Base-by-base conservation (phyloP, 768 basidiomycete genomes). In the Amanita rimosa region DNA sequence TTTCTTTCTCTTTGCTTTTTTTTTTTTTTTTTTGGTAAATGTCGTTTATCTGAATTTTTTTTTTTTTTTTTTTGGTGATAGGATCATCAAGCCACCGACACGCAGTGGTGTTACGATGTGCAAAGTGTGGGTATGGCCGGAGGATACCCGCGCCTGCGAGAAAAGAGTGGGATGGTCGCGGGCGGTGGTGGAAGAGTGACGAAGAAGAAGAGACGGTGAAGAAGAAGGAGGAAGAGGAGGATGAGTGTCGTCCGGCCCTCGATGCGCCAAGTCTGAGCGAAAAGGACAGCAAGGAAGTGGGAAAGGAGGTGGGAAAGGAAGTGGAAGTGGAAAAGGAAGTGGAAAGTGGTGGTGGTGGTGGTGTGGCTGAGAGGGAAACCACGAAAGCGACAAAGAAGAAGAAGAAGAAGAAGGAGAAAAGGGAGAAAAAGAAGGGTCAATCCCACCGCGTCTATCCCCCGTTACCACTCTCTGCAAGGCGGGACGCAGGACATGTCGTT, bases 401-500 rank as follows among this genome's bases (percentile, higher is more conserved):
- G 22, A 24, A 24, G 22, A 24, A 24, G 22, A 24, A 2, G 26
- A 26, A 26, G 26, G 6, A 29, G 29, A 29, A 11, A 10, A 29
- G 4, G 29, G 11, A 29, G 27, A 29, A 29, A 10, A 29, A 29
- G 29, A 29, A 29, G 4, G 10, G 29, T 29, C 1, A 29, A 11
- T 29, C 10, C 29, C 29, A 11, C 10, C 59, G 59, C 2, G 40
- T 46, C 5, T 58, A 73, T n/a, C 74, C 74, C 6, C 54, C 63
- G 6, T 72, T 74, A 0, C 85, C 83, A 2, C 65, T 86, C 14
- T 85, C 82, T 58, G 76, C 79, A 44, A 58, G 61, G 29, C 72
- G 74, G 54, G 69, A 76, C 44, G 71, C 68, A 2, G 85, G 83
- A 0, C 85, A 90, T 60, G 70, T 81, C 16, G 63, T 85, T 3